Conservation (phyloP, 345 rosid species). For the Syzygium oleosum region DNA sequence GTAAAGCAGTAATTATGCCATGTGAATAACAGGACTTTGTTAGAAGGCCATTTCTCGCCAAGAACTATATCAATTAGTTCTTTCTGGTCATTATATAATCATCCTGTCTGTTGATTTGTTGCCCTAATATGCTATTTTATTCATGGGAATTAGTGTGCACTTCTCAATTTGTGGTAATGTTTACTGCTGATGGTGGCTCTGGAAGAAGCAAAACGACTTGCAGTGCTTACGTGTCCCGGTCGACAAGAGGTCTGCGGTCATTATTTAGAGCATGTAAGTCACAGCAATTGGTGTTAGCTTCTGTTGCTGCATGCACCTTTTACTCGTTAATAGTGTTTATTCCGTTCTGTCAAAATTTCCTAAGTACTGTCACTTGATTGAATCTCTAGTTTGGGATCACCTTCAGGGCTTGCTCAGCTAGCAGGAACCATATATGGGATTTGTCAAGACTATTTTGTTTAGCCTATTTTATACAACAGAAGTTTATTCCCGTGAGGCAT, state of each 20-base stretch:
- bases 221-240: slow-evolving; percentile 75
- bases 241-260: slow-evolving; percentile 80
- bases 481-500: not conserved
- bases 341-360: not conserved
- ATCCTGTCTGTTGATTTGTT: not conserved
- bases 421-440: not conserved
- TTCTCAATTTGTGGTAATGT: slow-evolving; percentile 88
- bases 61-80: not conserved
- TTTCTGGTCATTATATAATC: not conserved
- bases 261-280: slow-evolving; percentile 76
- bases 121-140: slow-evolving; percentile 4
- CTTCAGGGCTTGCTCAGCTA: not conserved
- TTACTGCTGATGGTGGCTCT: slow-evolving; percentile 36
- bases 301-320: not conserved
- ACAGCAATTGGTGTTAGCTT: not conserved
- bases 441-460: not conserved
- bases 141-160: slow-evolving; percentile 46
- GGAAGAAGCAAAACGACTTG: slow-evolving; percentile 35
- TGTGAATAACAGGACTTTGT: not conserved
- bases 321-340: not conserved
- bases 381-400: not conserved
- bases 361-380: not conserved
- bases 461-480: not conserved
- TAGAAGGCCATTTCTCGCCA: not conserved
- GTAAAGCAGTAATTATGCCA: not conserved